Base-by-base conservation (phyloP, 1,284 basidiomycete species). In the Ceratobasidium sp. region DNA sequence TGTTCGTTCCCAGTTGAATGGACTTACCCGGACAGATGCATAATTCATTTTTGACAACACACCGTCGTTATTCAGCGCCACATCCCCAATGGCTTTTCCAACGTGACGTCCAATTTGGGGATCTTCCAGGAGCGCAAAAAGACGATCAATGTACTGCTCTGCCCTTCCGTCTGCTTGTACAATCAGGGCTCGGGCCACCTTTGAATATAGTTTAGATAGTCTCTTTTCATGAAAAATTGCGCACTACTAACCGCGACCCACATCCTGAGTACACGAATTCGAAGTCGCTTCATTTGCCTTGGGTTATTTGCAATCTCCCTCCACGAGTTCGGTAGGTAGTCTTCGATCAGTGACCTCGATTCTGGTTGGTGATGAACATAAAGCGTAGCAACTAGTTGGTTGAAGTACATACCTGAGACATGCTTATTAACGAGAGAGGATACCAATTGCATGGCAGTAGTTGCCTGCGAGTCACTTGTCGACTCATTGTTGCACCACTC, bases 171-270 rank as follows among this genome's bases (percentile, higher is more conserved):
- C 87, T 25, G 87, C 88, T 6, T 89, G 85, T 0, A 94, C 85
- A 0, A 94, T 79, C n/a, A 98, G 81, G 0, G 86, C 91, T 77
- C 91, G 93, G 15, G 86, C 82, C 20, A 93, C 82, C 93, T 94
- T 73, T 17, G 27, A 25, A 25, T 27, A 50, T 38, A 34, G 43
- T 20, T 31, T 31, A n/a, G 54, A 60, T 20, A 12, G 49, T 2
- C 0, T 45, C 60, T 73, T 70, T 15, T 74, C 75, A 72, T 75
- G 60, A 71, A 75, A 42, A 42, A 70, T 3, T 57, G 10, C 20
- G 54, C 67, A 56, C 50, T 32, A 70, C 80, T 68, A 72, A 93
- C 92, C 89, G 88, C 93, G 70, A 83, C 81, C 89, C 90, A 94
- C 13, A 83, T 82, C 35, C 78, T 76, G 27, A 94, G 82, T 0